Conservation (phyloP, 345 rosid species). For the Dipteronia sinensis region DNA sequence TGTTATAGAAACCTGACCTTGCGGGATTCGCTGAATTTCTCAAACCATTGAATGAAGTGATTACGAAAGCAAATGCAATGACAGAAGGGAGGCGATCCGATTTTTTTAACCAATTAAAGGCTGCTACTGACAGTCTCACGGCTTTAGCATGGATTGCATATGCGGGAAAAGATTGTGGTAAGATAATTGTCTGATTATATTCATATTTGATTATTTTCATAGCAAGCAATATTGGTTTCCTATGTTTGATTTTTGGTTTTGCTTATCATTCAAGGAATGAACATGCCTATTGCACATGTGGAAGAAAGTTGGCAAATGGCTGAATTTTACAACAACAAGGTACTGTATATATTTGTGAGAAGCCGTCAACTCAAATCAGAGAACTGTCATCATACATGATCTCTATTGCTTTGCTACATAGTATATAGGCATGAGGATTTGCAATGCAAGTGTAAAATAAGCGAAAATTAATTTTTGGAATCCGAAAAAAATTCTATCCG, state of each 20-base stretch:
- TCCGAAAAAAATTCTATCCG: too few species aligned
- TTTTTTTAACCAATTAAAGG: slow-evolving; percentile 86
- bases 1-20: slow-evolving; percentile 73
- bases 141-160: slow-evolving; percentile 97
- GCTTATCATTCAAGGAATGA: slow-evolving; percentile 68
- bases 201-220: background rate
- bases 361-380: background rate
- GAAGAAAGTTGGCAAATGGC: slow-evolving; percentile 99
- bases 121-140: slow-evolving; percentile 75
- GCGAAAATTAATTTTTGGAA: too few species aligned
- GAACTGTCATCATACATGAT: slow-evolving; percentile 11
- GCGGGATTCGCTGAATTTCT: slow-evolving; percentile 78
- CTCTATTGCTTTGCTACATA: slow-evolving; percentile 2
- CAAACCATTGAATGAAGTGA: slow-evolving; percentile 80
- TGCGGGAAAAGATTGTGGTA: slow-evolving; percentile 92
- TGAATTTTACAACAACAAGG: slow-evolving; percentile 98
- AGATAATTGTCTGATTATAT: slow-evolving; percentile 21
- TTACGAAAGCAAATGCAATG: slow-evolving; percentile 70
- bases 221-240: background rate
- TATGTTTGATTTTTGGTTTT: slow-evolving; percentile 14
- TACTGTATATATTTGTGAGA: slow-evolving; percentile 25
- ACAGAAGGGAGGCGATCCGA: slow-evolving; percentile 85
- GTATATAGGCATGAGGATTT: slow-evolving; percentile 1
- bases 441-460: background rate
- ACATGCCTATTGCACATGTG: slow-evolving; percentile 95